Conservation (phyloP, 2,329 filamentous ascomycete species). For the Aspergillus oerlinghausenensis region DNA sequence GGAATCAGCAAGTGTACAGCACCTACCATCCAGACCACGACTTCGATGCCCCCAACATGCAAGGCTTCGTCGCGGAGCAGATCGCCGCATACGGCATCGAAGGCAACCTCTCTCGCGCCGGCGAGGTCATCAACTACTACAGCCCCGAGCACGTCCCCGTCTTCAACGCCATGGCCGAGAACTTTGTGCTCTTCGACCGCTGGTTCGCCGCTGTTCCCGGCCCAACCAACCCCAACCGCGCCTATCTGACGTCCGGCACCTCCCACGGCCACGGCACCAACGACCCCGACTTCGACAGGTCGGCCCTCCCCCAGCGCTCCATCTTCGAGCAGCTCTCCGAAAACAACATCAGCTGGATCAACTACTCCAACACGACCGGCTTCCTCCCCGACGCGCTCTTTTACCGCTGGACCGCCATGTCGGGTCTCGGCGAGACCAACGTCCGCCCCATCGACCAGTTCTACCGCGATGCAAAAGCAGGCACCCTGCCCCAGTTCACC, state of each 20-base stretch:
- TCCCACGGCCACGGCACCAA: conserved; percentile 38
- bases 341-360: conserved; percentile 41
- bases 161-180: conserved; percentile 38
- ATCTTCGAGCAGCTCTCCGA: conserved; percentile 41
- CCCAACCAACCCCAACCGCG: conserved; percentile 38
- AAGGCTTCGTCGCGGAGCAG: conserved; percentile 43
- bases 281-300: conserved; percentile 30
- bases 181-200: conserved; percentile 43
- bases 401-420: conserved; percentile 40
- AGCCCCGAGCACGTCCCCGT: conserved; percentile 39
- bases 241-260: conserved; percentile 37
- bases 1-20: conserved; percentile 41
- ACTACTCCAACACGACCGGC: conserved; percentile 44
- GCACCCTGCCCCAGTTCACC: conserved; percentile 43
- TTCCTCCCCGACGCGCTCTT: conserved; percentile 43
- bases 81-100: conserved; percentile 31
- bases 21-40: conserved; percentile 32
- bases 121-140: conserved; percentile 44
- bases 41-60: conserved; percentile 27
- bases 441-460: conserved; percentile 39
- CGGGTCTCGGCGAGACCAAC: conserved; percentile 31
- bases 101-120: conserved; percentile 32
- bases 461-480: conserved; percentile 42
- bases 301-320: conserved; percentile 34
- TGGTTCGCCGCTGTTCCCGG: conserved; percentile 42